Conservation (phyloP, 2,329 filamentous ascomycete genomes). For the Alternaria tenuissima region DNA sequence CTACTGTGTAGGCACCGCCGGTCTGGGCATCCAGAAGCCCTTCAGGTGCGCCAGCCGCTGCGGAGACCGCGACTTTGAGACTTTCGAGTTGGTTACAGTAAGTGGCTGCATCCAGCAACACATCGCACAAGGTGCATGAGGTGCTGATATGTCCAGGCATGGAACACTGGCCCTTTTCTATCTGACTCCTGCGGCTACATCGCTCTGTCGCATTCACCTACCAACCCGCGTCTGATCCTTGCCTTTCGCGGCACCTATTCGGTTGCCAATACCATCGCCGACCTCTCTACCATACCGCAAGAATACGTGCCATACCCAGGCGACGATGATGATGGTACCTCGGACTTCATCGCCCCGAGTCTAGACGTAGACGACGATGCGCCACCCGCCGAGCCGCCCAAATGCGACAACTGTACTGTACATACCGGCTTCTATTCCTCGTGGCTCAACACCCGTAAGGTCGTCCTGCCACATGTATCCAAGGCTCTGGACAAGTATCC, state of each 20-base stretch:
- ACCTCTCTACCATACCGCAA: slow-evolving; percentile 88
- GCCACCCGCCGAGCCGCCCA: slow-evolving; percentile 53
- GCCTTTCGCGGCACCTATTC: slow-evolving; percentile 96
- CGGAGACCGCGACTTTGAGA: slow-evolving; percentile 79
- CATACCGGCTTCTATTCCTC: slow-evolving; percentile 89
- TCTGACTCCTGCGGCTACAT: slow-evolving; percentile 95
- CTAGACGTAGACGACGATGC: slow-evolving; percentile 24
- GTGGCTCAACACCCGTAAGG: slow-evolving; percentile 77
- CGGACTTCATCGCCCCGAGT: slow-evolving; percentile 35
- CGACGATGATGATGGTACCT: slow-evolving; percentile 51
- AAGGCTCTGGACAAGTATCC: slow-evolving; percentile 69
- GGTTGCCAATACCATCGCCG: slow-evolving; percentile 87
- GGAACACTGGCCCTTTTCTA: slow-evolving; percentile 87
- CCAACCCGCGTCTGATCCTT: slow-evolving; percentile 73
- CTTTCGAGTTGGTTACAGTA: slow-evolving; percentile 76
- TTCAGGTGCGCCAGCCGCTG: slow-evolving; percentile 89
- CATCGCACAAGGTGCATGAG: slow-evolving; percentile 1
- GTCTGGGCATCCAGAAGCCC: slow-evolving; percentile 81
- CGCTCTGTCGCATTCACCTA: slow-evolving; percentile 77
- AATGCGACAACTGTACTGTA: slow-evolving; percentile 87
- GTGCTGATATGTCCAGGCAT: slow-evolving; percentile 64
- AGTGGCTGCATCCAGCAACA: slow-evolving; percentile 11
- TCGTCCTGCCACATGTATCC: slow-evolving; percentile 73
- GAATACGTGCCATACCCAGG: slow-evolving; percentile 87
- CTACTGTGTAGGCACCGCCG: slow-evolving; percentile 88